A percentile compares a stretch with the other conserved stretches of the same genome.
Evolutionary conservation across 2,329 filamentous ascomycete species (phyloP).

Genomic region (Fusarium sp.): DNA sequence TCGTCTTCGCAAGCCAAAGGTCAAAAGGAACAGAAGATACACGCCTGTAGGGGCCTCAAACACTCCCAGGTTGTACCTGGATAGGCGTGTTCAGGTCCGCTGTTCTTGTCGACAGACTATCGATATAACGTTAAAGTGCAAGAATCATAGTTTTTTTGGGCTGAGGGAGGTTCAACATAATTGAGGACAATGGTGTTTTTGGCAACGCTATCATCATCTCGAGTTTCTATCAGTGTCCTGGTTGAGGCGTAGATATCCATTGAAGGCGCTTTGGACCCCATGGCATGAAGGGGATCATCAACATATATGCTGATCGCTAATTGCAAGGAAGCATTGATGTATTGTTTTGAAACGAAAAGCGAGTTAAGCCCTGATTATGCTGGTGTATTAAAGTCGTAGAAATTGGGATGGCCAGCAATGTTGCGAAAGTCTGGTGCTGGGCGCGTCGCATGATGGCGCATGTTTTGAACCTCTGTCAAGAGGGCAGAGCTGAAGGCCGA

Average conservation of each 20-base stretch:
- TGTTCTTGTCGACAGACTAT: not conserved
- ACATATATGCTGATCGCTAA: not conserved
- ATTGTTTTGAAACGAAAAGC: not conserved
- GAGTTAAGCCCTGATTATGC: not conserved
- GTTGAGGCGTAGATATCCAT: not conserved
- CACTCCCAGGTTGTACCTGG: not conserved
- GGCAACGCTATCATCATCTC: not conserved
- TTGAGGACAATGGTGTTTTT: not conserved
- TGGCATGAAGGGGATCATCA: not conserved
- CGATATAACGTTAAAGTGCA: no score
- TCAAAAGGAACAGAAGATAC: no score
- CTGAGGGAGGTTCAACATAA: not conserved
- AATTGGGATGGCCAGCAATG: constrained; percentile 2
- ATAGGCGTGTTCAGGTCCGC: not conserved
- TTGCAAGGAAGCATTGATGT: constrained; percentile 1
- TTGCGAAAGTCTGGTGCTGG: not conserved
- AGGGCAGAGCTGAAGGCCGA: constrained; percentile 6
- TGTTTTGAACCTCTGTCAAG: constrained; percentile 16
- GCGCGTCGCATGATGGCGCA: constrained; percentile 21
- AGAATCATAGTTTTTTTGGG: not conserved
- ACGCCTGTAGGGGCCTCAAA: no score
- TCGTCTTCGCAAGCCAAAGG: no score
- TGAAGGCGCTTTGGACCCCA: not conserved
- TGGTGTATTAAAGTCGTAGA: not conserved
- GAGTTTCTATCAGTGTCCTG: not conserved